These are phyloP conservation scores for Diaporthe batatas DNA, from an alignment of 2,329 filamentous ascomycete species.

Conservation along the genomic window DNA sequence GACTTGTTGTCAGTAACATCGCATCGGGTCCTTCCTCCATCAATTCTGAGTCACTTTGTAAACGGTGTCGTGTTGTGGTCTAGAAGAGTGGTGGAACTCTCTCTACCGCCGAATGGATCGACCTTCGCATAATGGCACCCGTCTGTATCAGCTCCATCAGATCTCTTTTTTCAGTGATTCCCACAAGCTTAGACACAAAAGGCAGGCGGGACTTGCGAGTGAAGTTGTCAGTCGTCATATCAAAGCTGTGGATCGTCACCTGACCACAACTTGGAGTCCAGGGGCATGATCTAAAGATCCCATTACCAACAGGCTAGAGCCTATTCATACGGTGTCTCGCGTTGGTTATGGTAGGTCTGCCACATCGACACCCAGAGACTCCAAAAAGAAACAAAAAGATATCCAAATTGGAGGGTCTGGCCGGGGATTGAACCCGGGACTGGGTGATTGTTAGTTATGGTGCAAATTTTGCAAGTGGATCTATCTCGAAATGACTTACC, in stretches of 20 bases:
- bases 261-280: background rate
- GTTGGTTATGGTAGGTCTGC: background rate
- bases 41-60: background rate
- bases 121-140: background rate
- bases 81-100: background rate
- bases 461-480: conserved; percentile 20
- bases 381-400: background rate
- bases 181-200: background rate
- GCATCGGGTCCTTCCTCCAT: background rate
- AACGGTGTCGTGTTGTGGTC: background rate
- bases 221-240: too few species aligned
- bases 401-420: conserved; percentile 6
- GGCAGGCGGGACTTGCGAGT: background rate
- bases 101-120: background rate
- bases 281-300: background rate
- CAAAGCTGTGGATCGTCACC: background rate
- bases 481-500: conserved; percentile 18
- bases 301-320: too few species aligned
- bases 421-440: conserved; percentile 37
- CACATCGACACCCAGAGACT: background rate
- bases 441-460: conserved; percentile 8
- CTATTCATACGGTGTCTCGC: background rate
- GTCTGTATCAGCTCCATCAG: background rate
- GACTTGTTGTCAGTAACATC: too few species aligned
- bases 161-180: background rate